Conservation (phyloP, 2,329 filamentous ascomycete species). For the Chaetomiaceae sp. region DNA sequence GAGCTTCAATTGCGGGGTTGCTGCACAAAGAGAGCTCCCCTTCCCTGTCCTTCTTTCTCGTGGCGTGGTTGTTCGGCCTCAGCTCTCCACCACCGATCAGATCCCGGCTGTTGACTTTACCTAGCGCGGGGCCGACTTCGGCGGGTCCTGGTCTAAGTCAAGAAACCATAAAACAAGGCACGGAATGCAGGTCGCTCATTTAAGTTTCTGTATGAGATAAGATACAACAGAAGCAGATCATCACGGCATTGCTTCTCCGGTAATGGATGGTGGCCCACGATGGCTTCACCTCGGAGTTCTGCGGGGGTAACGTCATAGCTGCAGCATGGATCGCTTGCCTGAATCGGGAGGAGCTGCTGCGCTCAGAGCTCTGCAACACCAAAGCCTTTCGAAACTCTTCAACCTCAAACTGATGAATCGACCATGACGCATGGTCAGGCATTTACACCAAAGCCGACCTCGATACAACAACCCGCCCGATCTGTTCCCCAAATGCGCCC, state of each 20-base stretch:
- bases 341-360: conserved; percentile 4
- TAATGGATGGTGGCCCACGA: conserved; percentile 3
- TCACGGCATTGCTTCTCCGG: conserved; percentile 6
- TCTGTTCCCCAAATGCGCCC: neutral
- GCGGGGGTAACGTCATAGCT: conserved; percentile 24
- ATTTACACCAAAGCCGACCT: neutral
- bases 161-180: neutral
- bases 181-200: neutral
- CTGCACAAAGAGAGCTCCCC: conserved; percentile 22
- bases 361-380: neutral
- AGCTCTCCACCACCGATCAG: no score
- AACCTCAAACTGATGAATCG: neutral
- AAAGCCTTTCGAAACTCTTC: no score
- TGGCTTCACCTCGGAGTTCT: conserved; percentile 11
- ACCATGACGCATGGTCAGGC: neutral
- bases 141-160: neutral
- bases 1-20: conserved; percentile 28
- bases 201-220: neutral
- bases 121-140: conserved; percentile 12
- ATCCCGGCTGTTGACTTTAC: no score
- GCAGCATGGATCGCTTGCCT: conserved; percentile 23
- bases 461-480: neutral
- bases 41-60: conserved; percentile 21
- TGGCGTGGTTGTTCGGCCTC: conserved; percentile 7
- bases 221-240: neutral